phyloP scores from a whole-genome alignment of 1,284 basidiomycete species.

The Ustilago xerochloae region DNA sequence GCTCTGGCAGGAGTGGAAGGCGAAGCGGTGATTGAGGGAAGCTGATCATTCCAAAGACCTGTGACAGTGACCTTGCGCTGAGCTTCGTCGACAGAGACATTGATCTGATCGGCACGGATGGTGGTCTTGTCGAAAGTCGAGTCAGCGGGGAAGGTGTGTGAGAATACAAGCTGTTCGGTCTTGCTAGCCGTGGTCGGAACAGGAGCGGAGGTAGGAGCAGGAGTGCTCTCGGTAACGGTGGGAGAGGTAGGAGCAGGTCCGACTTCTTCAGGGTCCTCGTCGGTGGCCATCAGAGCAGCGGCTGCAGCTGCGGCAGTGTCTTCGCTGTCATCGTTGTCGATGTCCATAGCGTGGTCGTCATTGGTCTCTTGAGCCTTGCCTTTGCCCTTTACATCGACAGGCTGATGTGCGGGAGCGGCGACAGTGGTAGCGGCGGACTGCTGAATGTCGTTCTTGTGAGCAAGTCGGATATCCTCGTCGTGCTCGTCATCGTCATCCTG shows the following conservation, averaged over 20 bases:
- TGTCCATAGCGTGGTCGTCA: constrained; percentile 23
- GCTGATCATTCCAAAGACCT: constrained; percentile 45
- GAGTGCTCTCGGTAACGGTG: constrained; percentile 1
- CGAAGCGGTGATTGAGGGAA: not conserved
- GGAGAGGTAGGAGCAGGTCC: constrained; percentile 29
- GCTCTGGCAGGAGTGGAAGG: constrained; percentile 18
- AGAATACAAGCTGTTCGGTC: constrained; percentile 38
- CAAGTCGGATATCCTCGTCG: constrained; percentile 15
- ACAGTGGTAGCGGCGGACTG: not conserved
- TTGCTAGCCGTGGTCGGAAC: constrained; percentile 5
- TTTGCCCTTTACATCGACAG: constrained; percentile 36
- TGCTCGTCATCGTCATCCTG: constrained; percentile 21
- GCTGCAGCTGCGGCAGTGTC: constrained; percentile 12
- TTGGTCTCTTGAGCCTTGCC: constrained; percentile 31
- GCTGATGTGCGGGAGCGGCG: constrained; percentile 4
- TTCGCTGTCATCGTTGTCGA: constrained; percentile 15
- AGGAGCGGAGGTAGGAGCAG: constrained; percentile 1
- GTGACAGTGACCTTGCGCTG: constrained; percentile 46
- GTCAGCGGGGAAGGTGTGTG: constrained; percentile 34
- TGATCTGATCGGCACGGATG: constrained; percentile 40
- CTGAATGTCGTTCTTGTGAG: constrained; percentile 27
- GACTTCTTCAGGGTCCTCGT: constrained; percentile 45
- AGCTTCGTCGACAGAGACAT: constrained; percentile 44
- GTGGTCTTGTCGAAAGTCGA: constrained; percentile 15
- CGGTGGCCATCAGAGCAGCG: constrained; percentile 21